Evolutionary conservation across 1,284 basidiomycete species (phyloP), one percentile per base, ranked within the genome.

Genomic region (Tetrapyrgos nigripes): DNA sequence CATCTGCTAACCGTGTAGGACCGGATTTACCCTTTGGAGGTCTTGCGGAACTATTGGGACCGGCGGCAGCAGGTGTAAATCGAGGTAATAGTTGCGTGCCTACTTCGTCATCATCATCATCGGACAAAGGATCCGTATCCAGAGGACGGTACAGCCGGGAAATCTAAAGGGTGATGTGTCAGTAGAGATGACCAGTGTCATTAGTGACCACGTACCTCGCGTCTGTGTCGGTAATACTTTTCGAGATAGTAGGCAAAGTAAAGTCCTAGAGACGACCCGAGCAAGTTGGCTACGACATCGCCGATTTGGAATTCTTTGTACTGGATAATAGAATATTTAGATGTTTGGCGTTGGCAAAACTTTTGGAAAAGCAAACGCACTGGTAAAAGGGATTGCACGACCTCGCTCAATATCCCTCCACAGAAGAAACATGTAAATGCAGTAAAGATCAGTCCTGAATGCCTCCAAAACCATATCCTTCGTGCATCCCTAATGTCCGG

Each of bases 381-480:
- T 58, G 94, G 93, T 58, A 96, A 76, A 67, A 91, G 68, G 4
- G 90, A 87, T 70, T 96, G 94, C 1, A 96, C 87, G 64, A 95
- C 76, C 72, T 96, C 94, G 70, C 90, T 93, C n/a, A 94, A 69
- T 51, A 96, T 82, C 0, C 92, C 91, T 6, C 94, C 94, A 63
- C 89, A 83, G 66, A 94, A 82, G 73, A 91, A 86, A 67, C 92
- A 95, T 2, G 86, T 79, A 52, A 91, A 69, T 2, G 75, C 71
- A 0, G 92, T 91, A 61, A 93, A 80, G 45, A 91, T 83, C 14
- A 94, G 74, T 4, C 86, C 83, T 9, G 85, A 82, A 69, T 91
- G 82, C n/a, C 92, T 81, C 94, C 94, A 96, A 64, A 92, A 85
- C 87, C 90, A 93, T 71, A 92, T 83, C 61, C 90, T 77, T 61